These are phyloP conservation scores for Pholiota conissans DNA, from an alignment of 768 basidiomycete species.

Conservation along the genomic window DNA sequence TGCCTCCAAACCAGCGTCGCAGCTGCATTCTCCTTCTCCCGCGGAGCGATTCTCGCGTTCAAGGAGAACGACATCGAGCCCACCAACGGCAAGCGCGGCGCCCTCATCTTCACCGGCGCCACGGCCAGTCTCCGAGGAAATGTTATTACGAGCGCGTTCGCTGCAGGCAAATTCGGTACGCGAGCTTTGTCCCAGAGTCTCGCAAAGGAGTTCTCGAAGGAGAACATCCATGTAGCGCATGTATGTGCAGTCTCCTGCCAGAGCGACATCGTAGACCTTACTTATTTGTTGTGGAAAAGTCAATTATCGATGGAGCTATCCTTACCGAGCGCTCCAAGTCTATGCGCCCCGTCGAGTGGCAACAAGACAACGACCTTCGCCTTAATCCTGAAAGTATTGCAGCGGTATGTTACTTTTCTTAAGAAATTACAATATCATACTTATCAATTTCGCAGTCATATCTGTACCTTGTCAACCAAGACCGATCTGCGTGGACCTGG, in stretches of 20 bases:
- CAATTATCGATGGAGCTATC: constrained; percentile 67
- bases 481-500: constrained; percentile 76
- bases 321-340: constrained; percentile 13
- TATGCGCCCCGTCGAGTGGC: constrained; percentile 33
- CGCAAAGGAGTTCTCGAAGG: constrained; percentile 72
- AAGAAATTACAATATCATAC: not conserved
- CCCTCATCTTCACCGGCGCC: constrained; percentile 72
- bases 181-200: constrained; percentile 70
- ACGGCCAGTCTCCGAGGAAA: constrained; percentile 70
- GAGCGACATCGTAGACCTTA: constrained; percentile 17
- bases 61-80: constrained; percentile 54
- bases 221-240: constrained; percentile 78
- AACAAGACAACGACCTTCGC: constrained; percentile 42
- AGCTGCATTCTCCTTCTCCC: constrained; percentile 64
- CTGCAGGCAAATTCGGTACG: constrained; percentile 63
- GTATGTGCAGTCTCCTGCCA: constrained; percentile 41
- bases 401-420: constrained; percentile 40
- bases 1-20: constrained; percentile 53
- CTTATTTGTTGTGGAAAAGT: constrained; percentile 32
- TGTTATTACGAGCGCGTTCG: constrained; percentile 55
- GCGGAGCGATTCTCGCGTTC: constrained; percentile 58
- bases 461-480: constrained; percentile 65
- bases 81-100: constrained; percentile 55
- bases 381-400: constrained; percentile 72
- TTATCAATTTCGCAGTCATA: constrained; percentile 47